A percentile compares a stretch with the other conserved stretches of the same genome.
phyloP scores from a whole-genome alignment of 495 filamentous ascomycete species.

The Penicillium antarcticum region DNA sequence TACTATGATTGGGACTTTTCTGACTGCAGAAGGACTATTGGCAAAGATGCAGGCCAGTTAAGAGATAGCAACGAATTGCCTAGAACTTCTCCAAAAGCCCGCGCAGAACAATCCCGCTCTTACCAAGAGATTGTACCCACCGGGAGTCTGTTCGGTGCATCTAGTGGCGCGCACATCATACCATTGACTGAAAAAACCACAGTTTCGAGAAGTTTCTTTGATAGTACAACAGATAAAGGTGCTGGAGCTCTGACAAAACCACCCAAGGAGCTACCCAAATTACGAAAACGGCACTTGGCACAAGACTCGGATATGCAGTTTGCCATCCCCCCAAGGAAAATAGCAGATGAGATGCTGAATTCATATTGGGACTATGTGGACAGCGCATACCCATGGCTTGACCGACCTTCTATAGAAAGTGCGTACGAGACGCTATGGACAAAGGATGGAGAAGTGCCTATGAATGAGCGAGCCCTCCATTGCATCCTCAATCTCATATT shows the following conservation, averaged over 20 bases:
- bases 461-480: constrained; percentile 15
- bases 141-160: constrained; percentile 3
- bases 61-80: too few relatives aligned
- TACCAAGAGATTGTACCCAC: not conserved
- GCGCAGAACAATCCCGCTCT: not conserved
- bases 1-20: too few relatives aligned
- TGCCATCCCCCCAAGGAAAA: constrained; percentile 16
- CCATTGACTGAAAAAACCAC: too few relatives aligned
- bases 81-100: not conserved
- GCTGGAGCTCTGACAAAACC: not conserved
- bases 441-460: constrained; percentile 2
- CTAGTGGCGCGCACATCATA: not conserved
- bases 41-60: too few relatives aligned
- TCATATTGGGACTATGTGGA: constrained; percentile 22
- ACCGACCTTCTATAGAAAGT: constrained; percentile 9
- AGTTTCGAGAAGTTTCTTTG: not conserved
- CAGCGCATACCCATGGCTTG: constrained; percentile 17
- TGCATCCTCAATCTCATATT: constrained; percentile 15
- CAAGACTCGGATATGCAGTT: constrained; percentile 7
- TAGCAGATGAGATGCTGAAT: constrained; percentile 13
- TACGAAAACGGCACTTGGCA: not conserved
- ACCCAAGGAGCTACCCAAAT: not conserved
- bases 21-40: too few relatives aligned
- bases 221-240: not conserved
- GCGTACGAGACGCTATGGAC: constrained; percentile 17